phyloP scores from a whole-genome alignment of 441 rosid genomes.

The Pelargonium myrrhifolium region DNA sequence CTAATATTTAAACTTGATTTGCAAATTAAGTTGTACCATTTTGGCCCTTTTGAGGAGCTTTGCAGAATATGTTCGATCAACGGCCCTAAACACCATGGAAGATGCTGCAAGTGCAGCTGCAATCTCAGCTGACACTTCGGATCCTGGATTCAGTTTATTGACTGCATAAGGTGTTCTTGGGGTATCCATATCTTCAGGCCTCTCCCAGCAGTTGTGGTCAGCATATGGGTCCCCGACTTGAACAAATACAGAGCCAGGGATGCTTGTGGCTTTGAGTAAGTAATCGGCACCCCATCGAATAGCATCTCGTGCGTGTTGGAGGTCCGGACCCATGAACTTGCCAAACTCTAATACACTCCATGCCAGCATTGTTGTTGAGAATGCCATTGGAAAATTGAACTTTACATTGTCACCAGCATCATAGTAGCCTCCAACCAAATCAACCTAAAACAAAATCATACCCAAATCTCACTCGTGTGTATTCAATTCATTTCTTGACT shows the following conservation, averaged over 20 bases:
- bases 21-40: too few species aligned
- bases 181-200: slow-evolving; percentile 44
- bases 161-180: slow-evolving; percentile 29
- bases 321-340: slow-evolving; percentile 25
- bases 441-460: slow-evolving; percentile 21
- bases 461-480: too few species aligned
- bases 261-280: slow-evolving; percentile 31
- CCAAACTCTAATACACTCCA: slow-evolving; percentile 31
- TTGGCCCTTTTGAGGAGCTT: slow-evolving; percentile 26
- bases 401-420: slow-evolving; percentile 40
- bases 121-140: slow-evolving; percentile 36
- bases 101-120: slow-evolving; percentile 41
- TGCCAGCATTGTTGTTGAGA: slow-evolving; percentile 31
- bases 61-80: slow-evolving; percentile 18
- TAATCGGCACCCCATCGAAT: slow-evolving; percentile 37
- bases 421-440: slow-evolving; percentile 35
- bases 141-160: slow-evolving; percentile 25
- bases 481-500: too few species aligned
- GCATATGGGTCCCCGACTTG: slow-evolving; percentile 31
- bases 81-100: slow-evolving; percentile 25
- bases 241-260: slow-evolving; percentile 21
- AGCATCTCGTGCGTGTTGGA: slow-evolving; percentile 17
- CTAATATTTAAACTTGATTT: too few species aligned
- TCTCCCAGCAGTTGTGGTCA: slow-evolving; percentile 44
- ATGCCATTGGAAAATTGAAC: slow-evolving; percentile 40